phyloP scores from a whole-genome alignment of 1,284 basidiomycete species.

The Clitocybe nebularis region DNA sequence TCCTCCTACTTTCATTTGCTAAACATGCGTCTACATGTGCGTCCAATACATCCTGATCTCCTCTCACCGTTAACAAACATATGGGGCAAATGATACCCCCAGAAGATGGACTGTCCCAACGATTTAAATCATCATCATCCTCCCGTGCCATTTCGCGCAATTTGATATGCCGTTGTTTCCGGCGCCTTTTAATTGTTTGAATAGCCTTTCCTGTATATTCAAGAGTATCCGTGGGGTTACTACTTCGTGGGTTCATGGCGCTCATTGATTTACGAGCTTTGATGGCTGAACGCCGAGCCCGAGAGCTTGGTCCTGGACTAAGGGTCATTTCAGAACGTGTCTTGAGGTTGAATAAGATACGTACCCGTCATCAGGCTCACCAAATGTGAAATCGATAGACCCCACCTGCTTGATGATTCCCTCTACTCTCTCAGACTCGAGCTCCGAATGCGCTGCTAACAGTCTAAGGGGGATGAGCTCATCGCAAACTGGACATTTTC shows the following conservation, averaged over 20 bases:
- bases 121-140: slow-evolving; percentile 42
- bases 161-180: slow-evolving; percentile 58
- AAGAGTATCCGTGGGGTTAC: slow-evolving; percentile 28
- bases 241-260: slow-evolving; percentile 20
- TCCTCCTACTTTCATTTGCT: slow-evolving; percentile 45
- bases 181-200: slow-evolving; percentile 53
- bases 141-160: slow-evolving; percentile 62
- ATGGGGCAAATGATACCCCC: slow-evolving; percentile 57
- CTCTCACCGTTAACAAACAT: slow-evolving; percentile 50
- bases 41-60: slow-evolving; percentile 67
- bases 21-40: slow-evolving; percentile 77
- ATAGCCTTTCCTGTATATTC: slow-evolving; percentile 51
- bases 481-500: slow-evolving; percentile 66
- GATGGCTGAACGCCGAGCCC: slow-evolving; percentile 56
- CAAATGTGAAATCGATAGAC: slow-evolving; percentile 31
- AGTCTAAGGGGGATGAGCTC: slow-evolving; percentile 69
- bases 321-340: slow-evolving; percentile 6
- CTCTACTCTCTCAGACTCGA: slow-evolving; percentile 65
- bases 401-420: slow-evolving; percentile 62
- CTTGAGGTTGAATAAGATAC: slow-evolving; percentile 17
- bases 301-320: slow-evolving; percentile 34
- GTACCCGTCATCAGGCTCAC: slow-evolving; percentile 47
- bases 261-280: slow-evolving; percentile 57
- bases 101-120: slow-evolving; percentile 25
- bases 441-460: slow-evolving; percentile 53